These are phyloP conservation scores for Fusarium acutatum DNA, from an alignment of 2,329 filamentous ascomycete genomes.

Conservation along the genomic window DNA sequence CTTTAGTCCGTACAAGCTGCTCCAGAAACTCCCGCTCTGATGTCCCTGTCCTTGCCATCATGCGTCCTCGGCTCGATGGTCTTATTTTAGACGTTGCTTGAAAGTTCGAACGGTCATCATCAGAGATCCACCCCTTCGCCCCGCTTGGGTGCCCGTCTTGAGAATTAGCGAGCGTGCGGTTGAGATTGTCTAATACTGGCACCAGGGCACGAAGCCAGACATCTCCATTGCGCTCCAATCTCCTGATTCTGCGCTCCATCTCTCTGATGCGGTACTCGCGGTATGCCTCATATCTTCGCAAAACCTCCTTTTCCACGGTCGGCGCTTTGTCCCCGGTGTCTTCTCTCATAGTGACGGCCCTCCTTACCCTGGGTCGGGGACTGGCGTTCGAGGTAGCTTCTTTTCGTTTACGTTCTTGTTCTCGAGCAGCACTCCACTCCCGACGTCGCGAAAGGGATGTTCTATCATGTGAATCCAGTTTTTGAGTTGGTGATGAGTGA, in stretches of 20 bases:
- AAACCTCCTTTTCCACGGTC: slow-evolving; percentile 46
- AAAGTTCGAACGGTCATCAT: slow-evolving; percentile 40
- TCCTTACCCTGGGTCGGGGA: slow-evolving; percentile 33
- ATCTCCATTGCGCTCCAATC: slow-evolving; percentile 58
- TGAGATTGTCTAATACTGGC: slow-evolving; percentile 56
- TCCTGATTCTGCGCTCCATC: slow-evolving; percentile 56
- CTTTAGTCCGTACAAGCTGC: slow-evolving; percentile 39
- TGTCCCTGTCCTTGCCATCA: slow-evolving; percentile 38
- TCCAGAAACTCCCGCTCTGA: slow-evolving; percentile 44
- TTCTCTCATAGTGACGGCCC: slow-evolving; percentile 32
- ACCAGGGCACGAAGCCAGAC: slow-evolving; percentile 55
- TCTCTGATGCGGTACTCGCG: slow-evolving; percentile 55
- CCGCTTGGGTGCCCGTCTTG: slow-evolving; percentile 22
- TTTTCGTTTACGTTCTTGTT: slow-evolving; percentile 38
- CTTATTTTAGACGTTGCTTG: slow-evolving; percentile 11
- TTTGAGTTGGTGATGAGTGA: slow-evolving; percentile 41
- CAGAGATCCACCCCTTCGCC: slow-evolving; percentile 44
- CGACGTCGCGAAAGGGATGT: slow-evolving; percentile 46
- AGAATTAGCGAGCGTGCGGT: slow-evolving; percentile 45
- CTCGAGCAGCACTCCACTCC: slow-evolving; percentile 46
- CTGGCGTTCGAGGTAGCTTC: slow-evolving; percentile 31
- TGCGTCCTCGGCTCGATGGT: slow-evolving; percentile 30
- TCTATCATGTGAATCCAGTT: slow-evolving; percentile 37
- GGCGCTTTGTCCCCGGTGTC: slow-evolving; percentile 37
- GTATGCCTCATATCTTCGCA: slow-evolving; percentile 52